phyloP scores from a whole-genome alignment of 371 early-diverging fungal genomes.

The Gilbertella persicaria region DNA sequence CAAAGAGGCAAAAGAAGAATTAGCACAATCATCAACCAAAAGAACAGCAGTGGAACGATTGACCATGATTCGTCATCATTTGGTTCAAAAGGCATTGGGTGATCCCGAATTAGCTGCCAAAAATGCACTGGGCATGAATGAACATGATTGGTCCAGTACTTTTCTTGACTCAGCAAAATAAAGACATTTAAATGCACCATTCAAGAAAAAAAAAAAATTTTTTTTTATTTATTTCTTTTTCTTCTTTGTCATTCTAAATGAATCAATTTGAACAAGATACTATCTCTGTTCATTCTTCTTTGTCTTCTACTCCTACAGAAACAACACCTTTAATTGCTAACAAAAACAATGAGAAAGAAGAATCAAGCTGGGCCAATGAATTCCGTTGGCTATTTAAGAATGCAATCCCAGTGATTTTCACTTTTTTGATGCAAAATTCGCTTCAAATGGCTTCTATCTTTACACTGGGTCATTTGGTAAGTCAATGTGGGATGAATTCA shows the following conservation, averaged over 20 bases:
- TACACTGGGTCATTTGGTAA: slow-evolving; percentile 59
- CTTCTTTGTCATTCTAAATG: slow-evolving; percentile 6
- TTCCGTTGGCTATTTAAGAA: slow-evolving; percentile 44
- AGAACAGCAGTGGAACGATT: slow-evolving; percentile 30
- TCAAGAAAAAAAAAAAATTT: slow-evolving; percentile 5
- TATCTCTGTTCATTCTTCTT: slow-evolving; percentile 20
- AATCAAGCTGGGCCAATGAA: slow-evolving; percentile 15
- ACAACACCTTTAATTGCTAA: slow-evolving; percentile 23
- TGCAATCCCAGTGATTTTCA: slow-evolving; percentile 52
- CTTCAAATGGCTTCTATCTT: slow-evolving; percentile 60
- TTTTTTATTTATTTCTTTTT: slow-evolving; percentile 5
- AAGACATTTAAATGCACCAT: neutral
- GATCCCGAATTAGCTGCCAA: slow-evolving; percentile 27
- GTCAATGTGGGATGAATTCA: too few relatives aligned
- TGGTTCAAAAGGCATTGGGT: slow-evolving; percentile 29
- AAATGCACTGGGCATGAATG: slow-evolving; percentile 21
- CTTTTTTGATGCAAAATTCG: slow-evolving; percentile 63
- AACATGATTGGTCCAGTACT: slow-evolving; percentile 33
- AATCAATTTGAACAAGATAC: slow-evolving; percentile 11
- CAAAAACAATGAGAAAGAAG: slow-evolving; percentile 5
- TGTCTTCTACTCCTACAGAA: slow-evolving; percentile 30
- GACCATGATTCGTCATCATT: slow-evolving; percentile 44
- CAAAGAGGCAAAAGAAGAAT: slow-evolving; percentile 40
- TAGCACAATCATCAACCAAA: slow-evolving; percentile 2
- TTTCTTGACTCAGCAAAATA: slow-evolving; percentile 19